Conservation (phyloP, 2,329 filamentous ascomycete species). For the Colletotrichum simmondsii region DNA sequence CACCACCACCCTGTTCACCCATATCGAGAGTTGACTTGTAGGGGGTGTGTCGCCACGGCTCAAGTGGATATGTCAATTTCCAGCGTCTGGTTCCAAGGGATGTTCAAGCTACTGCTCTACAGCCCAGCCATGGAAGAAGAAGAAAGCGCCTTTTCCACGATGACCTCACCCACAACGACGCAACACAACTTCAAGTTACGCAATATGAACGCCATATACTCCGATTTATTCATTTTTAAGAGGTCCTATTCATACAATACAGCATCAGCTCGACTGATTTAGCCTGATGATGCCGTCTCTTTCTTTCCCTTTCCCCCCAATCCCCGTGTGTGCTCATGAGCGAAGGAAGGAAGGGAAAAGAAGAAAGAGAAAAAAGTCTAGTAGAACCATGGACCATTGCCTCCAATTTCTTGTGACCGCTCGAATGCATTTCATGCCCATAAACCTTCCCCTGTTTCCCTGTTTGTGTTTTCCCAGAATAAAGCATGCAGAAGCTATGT, state of each 20-base stretch:
- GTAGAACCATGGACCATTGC: conserved; percentile 21
- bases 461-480: not conserved
- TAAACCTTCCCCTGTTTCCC: not conserved
- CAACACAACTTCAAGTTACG: not conserved
- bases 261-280: not conserved
- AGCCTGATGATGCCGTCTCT: not conserved
- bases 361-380: conserved; percentile 23
- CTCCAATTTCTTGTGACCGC: conserved; percentile 28
- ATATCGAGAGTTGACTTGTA: not conserved
- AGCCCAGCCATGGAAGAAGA: not conserved
- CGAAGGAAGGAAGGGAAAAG: not conserved
- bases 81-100: not conserved
- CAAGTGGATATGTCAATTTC: too few species aligned
- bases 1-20: too few species aligned
- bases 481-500: conserved; percentile 34
- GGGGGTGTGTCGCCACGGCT: too few species aligned
- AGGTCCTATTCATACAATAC: conserved; percentile 26
- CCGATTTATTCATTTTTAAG: conserved; percentile 20
- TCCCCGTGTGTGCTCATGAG: conserved; percentile 10
- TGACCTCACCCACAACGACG: not conserved
- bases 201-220: conserved; percentile 17
- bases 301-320: conserved; percentile 17
- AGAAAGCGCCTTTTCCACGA: not conserved
- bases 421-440: conserved; percentile 32
- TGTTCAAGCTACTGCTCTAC: not conserved